Evolutionary conservation across 371 early-diverging fungal species (phyloP).

Genomic region (Syncephalastrum sp.): DNA sequence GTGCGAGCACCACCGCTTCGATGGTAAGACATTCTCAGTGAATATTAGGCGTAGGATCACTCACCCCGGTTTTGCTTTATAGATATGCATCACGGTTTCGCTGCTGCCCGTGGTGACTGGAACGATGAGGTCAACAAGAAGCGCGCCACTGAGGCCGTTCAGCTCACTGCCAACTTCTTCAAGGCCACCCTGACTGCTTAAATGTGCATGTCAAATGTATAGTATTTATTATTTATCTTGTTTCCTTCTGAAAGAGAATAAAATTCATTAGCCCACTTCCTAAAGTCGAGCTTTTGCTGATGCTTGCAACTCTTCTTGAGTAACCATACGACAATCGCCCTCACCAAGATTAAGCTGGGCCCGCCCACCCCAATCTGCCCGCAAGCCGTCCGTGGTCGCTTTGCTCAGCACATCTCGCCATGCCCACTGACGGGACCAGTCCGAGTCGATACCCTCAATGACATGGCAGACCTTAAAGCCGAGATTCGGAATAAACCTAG

Average conservation of each 20-base stretch:
- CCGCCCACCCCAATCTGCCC: constrained; percentile 9
- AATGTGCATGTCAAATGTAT: too few species aligned
- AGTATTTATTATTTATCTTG: too few species aligned
- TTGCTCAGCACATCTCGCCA: constrained; percentile 20
- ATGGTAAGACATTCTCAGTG: constrained; percentile 26
- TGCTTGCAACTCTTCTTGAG: constrained; percentile 2
- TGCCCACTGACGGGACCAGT: constrained; percentile 26
- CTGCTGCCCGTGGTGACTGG: constrained; percentile 68
- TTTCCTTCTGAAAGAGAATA: too few species aligned
- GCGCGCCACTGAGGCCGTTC: constrained; percentile 54
- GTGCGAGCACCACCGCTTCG: constrained; percentile 58
- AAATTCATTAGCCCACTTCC: too few species aligned
- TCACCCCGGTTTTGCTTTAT: neutral
- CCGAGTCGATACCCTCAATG: constrained; percentile 27
- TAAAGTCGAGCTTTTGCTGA: too few species aligned
- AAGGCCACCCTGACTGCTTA: constrained; percentile 12
- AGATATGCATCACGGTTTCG: constrained; percentile 71
- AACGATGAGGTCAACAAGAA: constrained; percentile 43
- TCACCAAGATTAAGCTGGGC: constrained; percentile 8
- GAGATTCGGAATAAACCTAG: constrained; percentile 30
- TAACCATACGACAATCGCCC: constrained; percentile 9
- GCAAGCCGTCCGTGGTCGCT: constrained; percentile 13
- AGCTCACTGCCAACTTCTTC: constrained; percentile 54
- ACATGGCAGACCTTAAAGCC: constrained; percentile 31
- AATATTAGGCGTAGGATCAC: neutral